These are phyloP conservation scores for Chytridiales sp. DNA, from an alignment of 371 early-diverging fungal genomes.

Conservation along the genomic window DNA sequence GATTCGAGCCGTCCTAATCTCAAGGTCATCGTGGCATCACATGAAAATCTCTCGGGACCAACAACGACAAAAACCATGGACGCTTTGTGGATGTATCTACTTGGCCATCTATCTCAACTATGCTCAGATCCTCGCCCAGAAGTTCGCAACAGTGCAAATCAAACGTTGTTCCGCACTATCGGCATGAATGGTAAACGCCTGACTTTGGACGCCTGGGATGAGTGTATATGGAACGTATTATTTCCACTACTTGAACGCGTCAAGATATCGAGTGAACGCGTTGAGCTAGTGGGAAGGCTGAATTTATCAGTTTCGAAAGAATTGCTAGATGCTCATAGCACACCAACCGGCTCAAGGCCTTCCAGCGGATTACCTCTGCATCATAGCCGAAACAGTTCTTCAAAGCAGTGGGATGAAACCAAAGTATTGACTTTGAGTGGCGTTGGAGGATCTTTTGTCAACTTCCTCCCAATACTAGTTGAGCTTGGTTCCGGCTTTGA, in stretches of 20 bases:
- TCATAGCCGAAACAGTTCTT: conserved; percentile 66
- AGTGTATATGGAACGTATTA: conserved; percentile 84
- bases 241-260: conserved; percentile 85
- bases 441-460: conserved; percentile 67
- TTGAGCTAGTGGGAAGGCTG: conserved; percentile 20
- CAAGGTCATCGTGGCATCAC: conserved; percentile 4
- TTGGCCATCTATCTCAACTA: conserved; percentile 76
- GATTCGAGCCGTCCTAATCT: not conserved
- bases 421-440: conserved; percentile 80
- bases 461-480: conserved; percentile 63
- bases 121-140: conserved; percentile 88
- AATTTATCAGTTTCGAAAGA: not conserved
- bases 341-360: not conserved
- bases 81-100: conserved; percentile 82
- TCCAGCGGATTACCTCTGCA: conserved; percentile 49
- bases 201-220: conserved; percentile 72
- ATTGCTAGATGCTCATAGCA: not conserved
- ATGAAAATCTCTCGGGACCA: conserved; percentile 33
- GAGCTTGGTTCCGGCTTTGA: conserved; percentile 58
- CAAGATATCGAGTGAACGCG: conserved; percentile 47
- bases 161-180: conserved; percentile 92
- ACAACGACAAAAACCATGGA: conserved; percentile 56
- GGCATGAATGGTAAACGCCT: conserved; percentile 77
- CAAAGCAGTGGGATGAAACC: conserved; percentile 96
- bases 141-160: conserved; percentile 91